Percentiles rank a stretch among this genome's conserved stretches.
phyloP scores from a whole-genome alignment of 2,329 filamentous ascomycete genomes.

The Stylonectria norvegica region DNA sequence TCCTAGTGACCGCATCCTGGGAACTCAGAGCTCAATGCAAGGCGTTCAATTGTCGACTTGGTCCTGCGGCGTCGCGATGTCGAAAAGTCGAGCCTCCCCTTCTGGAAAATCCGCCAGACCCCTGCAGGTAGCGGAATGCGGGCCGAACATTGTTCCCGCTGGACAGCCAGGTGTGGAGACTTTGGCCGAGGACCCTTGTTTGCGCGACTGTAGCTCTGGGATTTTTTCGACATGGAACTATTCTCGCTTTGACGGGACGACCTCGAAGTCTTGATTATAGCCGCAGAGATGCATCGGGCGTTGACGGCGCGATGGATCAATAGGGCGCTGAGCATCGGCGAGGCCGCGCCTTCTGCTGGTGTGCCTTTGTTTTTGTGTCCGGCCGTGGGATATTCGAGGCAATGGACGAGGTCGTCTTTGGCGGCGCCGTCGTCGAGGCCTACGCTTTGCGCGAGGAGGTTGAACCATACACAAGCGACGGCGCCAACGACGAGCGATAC shows the following conservation, averaged over 20 bases:
- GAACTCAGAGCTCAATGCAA: constrained; percentile 16
- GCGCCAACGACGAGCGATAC: constrained; percentile 8
- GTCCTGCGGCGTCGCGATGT: constrained; percentile 12
- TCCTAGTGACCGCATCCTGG: constrained; percentile 47
- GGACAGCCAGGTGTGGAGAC: constrained; percentile 15
- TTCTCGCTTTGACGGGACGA: constrained; percentile 16
- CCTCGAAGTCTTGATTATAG: constrained; percentile 2
- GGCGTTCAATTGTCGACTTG: constrained; percentile 10
- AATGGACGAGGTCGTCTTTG: constrained; percentile 9
- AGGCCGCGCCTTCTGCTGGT: constrained; percentile 34
- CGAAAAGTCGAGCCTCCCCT: constrained; percentile 25
- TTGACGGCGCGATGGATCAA: constrained; percentile 42
- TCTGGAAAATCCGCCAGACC: constrained; percentile 28
- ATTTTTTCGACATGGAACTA: constrained; percentile 19
- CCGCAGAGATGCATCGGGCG: constrained; percentile 42
- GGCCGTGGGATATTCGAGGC: constrained; percentile 31
- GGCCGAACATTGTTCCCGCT: constrained; percentile 29
- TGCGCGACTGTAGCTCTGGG: constrained; percentile 3
- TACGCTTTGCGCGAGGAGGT: constrained; percentile 20
- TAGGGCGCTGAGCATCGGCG: constrained; percentile 41
- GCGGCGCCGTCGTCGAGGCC: constrained; percentile 10
- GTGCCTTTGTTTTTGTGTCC: constrained; percentile 50
- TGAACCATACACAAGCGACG: constrained; percentile 27
- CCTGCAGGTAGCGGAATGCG: constrained; percentile 18
- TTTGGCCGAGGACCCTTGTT: background rate